These are phyloP conservation scores for Scutellaria barbata DNA, from an alignment of 257 asterid genomes.

Conservation along the genomic window DNA sequence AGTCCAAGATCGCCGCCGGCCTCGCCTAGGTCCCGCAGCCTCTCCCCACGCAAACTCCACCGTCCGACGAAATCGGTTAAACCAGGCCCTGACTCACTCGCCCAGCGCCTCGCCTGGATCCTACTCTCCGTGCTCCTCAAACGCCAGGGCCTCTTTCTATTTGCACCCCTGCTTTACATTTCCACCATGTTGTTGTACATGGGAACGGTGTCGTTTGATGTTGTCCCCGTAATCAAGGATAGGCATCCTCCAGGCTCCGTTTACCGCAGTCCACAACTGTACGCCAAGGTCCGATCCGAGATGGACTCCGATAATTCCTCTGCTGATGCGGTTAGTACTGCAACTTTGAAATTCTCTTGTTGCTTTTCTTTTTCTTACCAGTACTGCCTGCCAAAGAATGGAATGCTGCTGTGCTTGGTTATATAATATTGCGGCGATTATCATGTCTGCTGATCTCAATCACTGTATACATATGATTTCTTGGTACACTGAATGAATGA, in stretches of 20 bases:
- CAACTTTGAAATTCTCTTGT: background rate
- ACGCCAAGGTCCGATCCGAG: constrained; percentile 63
- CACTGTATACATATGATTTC: constrained; percentile 5
- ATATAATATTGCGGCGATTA: background rate
- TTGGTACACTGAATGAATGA: constrained; percentile 2
- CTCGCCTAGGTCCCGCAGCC: constrained; percentile 69
- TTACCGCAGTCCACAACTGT: constrained; percentile 82
- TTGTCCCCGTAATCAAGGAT: constrained; percentile 52
- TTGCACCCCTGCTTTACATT: constrained; percentile 86
- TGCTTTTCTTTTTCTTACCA: background rate
- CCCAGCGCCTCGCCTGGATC: constrained; percentile 71
- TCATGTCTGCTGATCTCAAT: background rate
- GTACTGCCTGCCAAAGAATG: background rate
- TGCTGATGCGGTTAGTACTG: constrained; percentile 75
- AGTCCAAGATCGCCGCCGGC: constrained; percentile 92
- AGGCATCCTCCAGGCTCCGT: constrained; percentile 72
- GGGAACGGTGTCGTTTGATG: constrained; percentile 90
- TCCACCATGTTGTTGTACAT: constrained; percentile 81
- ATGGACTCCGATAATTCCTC: constrained; percentile 81
- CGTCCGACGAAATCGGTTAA: constrained; percentile 49
- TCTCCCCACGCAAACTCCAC: constrained; percentile 74
- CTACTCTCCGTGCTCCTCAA: constrained; percentile 67
- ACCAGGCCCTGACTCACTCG: constrained; percentile 50
- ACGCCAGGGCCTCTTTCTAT: constrained; percentile 81
- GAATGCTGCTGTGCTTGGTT: background rate